Conservation (phyloP, 768 basidiomycete species). For the Tylopilus sp. region DNA sequence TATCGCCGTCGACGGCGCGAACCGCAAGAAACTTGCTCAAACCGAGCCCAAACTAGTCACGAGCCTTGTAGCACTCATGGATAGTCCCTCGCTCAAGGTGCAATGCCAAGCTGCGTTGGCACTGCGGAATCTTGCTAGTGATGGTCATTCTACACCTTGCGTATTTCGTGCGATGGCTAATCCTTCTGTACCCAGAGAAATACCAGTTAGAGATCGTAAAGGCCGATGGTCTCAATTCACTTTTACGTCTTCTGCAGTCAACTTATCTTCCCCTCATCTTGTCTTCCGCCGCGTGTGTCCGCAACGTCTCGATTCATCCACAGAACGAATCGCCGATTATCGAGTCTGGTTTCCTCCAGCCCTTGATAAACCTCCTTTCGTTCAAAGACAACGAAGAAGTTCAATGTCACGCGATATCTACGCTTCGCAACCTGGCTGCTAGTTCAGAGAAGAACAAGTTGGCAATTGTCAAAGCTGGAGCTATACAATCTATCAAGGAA, state of each 20-base stretch:
- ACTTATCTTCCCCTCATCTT: conserved; percentile 97
- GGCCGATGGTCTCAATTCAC: conserved; percentile 85
- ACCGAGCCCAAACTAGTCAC: conserved; percentile 93
- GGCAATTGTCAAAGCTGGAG: conserved; percentile 96
- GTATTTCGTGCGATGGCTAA: conserved; percentile 17
- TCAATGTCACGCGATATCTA: conserved; percentile 98
- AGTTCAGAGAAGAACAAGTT: conserved; percentile 98
- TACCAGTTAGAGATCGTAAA: conserved; percentile 99
- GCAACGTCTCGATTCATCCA: conserved; percentile 98
- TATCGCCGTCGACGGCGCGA: conserved; percentile 94
- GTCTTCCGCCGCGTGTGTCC: conserved; percentile 96
- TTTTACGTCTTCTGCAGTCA: conserved; percentile 92
- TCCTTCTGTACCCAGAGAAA: conserved; percentile 61
- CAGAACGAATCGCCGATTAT: conserved; percentile 99
- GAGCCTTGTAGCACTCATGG: conserved; percentile 94
- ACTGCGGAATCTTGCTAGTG: conserved; percentile 92
- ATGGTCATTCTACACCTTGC: conserved; percentile 51
- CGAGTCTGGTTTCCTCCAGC: conserved; percentile 95
- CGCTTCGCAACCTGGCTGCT: conserved; percentile 92
- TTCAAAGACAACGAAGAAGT: conserved; percentile 99
- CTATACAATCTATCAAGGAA: conserved; percentile 95
- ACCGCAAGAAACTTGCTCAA: conserved; percentile 91
- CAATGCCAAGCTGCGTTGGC: conserved; percentile 98
- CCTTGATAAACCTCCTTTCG: conserved; percentile 90
- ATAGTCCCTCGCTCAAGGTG: conserved; percentile 94